Conservation (phyloP, 345 rosid genomes). For the Cardamine chenopodiifolia region DNA sequence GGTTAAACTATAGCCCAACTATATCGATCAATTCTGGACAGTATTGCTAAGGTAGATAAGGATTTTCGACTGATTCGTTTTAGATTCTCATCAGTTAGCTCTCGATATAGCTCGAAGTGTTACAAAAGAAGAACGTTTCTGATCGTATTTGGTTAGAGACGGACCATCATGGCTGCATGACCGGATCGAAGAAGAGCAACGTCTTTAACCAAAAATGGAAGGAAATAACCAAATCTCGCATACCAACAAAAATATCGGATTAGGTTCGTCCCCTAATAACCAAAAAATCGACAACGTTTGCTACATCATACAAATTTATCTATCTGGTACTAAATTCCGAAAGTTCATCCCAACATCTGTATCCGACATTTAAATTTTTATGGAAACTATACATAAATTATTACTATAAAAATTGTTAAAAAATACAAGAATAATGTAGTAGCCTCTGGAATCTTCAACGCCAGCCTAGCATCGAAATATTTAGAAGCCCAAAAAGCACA, state of each 20-base stretch:
- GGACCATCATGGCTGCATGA: too few relatives aligned
- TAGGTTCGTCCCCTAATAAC: not conserved
- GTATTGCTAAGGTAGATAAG: too few relatives aligned
- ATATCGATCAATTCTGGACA: too few relatives aligned
- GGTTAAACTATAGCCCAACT: too few relatives aligned
- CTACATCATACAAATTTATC: not conserved
- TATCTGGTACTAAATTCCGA: not conserved
- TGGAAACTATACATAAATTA: not conserved
- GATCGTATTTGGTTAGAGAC: too few relatives aligned
- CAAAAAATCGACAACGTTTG: not conserved
- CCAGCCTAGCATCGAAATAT: not conserved
- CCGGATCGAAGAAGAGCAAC: too few relatives aligned
- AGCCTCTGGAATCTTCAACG: constrained; percentile 11
- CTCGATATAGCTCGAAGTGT: too few relatives aligned
- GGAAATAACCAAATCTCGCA: not conserved
- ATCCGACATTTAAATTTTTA: not conserved
- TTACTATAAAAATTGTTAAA: not conserved
- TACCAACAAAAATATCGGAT: not conserved
- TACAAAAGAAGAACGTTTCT: too few relatives aligned
- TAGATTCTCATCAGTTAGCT: too few relatives aligned
- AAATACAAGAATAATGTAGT: not conserved
- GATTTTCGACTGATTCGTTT: too few relatives aligned
- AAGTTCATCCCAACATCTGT: not conserved
- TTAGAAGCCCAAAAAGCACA: constrained; percentile 7
- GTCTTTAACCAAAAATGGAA: too few relatives aligned